Base-by-base conservation (phyloP, 441 rosid genomes). In the Pelargonium australe region DNA sequence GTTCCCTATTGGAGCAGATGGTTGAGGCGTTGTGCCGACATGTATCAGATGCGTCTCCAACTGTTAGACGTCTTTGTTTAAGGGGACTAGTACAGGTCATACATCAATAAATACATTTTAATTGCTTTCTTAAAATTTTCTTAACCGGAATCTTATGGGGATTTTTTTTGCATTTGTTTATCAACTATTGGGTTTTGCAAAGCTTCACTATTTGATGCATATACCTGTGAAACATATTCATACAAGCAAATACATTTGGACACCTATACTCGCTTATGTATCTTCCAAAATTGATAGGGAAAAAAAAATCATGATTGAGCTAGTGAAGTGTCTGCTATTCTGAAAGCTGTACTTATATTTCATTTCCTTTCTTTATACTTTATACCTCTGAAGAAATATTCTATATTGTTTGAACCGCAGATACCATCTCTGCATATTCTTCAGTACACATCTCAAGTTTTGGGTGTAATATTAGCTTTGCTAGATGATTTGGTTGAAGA, bases 21-120 rank as follows among this genome's bases (percentile, higher is more conserved):
- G 99, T 92, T 69, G 98, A 92, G 79, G 89, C 89, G 60, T 81
- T 95, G 74, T 95, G 99, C 78, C 82, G 96, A 64, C 95, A 89
- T 84, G 97, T 89, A 12, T 95, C 99, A 58, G 99, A 95, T 80
- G 99, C 89, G 77, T 92, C 97, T 80, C 87, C 99, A 49, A 89
- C 90, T 51, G 98, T 95, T 75, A 84, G 98, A 78, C 81, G 97
- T 80, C 99, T 95, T 78, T 92, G 97, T 84, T 85, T 92, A 72
- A 86, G 89, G 81, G 99, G 99, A 80, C 83, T 95, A 71, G 99
- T 90, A 70, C 96, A 92, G 89, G 99, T 95, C 66, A 73, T 71
- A 31, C 65, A 25, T 65, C 47, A 25, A 16, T 20, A 47, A 40
- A 64, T 17, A 31, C 34, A 66, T 64, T 53, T 5, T 43, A 8